Evolutionary conservation across 2,329 filamentous ascomycete genomes (phyloP).

Genomic region (Furcasterigmium furcatum): DNA sequence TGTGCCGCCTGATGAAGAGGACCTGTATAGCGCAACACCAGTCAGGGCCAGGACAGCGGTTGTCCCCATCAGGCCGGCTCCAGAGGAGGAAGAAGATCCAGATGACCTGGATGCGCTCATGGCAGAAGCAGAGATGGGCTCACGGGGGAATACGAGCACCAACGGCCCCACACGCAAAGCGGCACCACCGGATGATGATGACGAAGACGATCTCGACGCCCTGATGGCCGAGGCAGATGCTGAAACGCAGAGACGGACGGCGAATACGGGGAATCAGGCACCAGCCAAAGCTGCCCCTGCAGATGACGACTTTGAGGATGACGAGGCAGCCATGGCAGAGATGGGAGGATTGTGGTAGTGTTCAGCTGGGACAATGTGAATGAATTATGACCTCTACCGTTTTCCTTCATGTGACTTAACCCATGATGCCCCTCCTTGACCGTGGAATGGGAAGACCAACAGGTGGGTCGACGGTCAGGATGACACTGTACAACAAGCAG

Average conservation of each 20-base stretch:
- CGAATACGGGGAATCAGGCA: constrained; percentile 8
- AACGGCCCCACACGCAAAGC: background rate
- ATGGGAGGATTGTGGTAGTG: constrained; percentile 52
- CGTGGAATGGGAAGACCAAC: no score
- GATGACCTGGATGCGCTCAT: constrained; percentile 51
- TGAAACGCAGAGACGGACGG: constrained; percentile 11
- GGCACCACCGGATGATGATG: constrained; percentile 16
- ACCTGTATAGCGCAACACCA: constrained; percentile 55
- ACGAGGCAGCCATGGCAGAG: constrained; percentile 66
- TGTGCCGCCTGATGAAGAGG: constrained; percentile 37
- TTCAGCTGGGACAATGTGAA: background rate
- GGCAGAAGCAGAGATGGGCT: constrained; percentile 39
- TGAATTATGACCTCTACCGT: background rate
- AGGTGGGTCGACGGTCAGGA: no score
- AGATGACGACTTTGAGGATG: constrained; percentile 50
- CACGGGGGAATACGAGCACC: background rate
- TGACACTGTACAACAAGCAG: no score
- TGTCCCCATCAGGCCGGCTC: constrained; percentile 13
- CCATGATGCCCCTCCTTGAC: no score
- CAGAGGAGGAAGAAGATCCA: constrained; percentile 22
- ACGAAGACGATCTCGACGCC: constrained; percentile 40
- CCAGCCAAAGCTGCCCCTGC: background rate
- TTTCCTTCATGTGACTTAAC: no score
- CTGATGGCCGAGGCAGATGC: constrained; percentile 34
- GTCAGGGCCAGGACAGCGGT: constrained; percentile 15